Evolutionary conservation across 192 early-diverging fungal species (phyloP), one percentile per base, ranked within the genome.

Genomic region (Helicostylum pulchrum): DNA sequence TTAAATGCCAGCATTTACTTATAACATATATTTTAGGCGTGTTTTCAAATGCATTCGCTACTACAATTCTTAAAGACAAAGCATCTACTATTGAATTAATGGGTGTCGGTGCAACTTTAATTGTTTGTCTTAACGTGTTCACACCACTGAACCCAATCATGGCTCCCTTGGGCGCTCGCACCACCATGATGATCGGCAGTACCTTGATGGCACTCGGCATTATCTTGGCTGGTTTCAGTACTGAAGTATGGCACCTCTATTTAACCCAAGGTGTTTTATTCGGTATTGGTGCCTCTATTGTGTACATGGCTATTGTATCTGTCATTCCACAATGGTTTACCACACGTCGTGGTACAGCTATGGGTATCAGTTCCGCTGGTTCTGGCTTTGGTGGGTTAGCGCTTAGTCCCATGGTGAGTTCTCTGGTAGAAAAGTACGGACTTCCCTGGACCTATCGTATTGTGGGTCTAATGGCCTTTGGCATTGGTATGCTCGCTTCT

Each of bases 321-420:
- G 46, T 62, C 9, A 54, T 72, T 43, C 70, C 84, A 14, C 87
- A 92, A 62, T 95, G 87, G 83, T 68, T 68, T 8, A 62, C 67
- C 45, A 84, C 76, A 57, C 58, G 72, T 39, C 80, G 89, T 7
- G 86, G 84, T 1, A 50, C 90, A 23, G 86, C 86, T 0, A 72
- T 81, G 12, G 86, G 86, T 2, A 77, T 80, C 50, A 72, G 77
- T 21, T 77, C 76, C 26, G 58, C 87, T 48, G 91, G 91, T 7
- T 74, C 81, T 10, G 91, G 91, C 9, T 65, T 89, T 60, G 91
- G 91, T 46, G 90, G 89, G 7, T 70, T 68, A 21, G 59, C 60
- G 14, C 32, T 68, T 8, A 62, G 59, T 46, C 67, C 67, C 8
- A 23, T 68, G 67, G 67, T 57, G 47, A 66, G 44, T 36, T 55